Evolutionary conservation across 73 alveolate species (phyloP), one percentile per base, ranked within the genome.

Genomic region (Paramecium sonneborni): DNA sequence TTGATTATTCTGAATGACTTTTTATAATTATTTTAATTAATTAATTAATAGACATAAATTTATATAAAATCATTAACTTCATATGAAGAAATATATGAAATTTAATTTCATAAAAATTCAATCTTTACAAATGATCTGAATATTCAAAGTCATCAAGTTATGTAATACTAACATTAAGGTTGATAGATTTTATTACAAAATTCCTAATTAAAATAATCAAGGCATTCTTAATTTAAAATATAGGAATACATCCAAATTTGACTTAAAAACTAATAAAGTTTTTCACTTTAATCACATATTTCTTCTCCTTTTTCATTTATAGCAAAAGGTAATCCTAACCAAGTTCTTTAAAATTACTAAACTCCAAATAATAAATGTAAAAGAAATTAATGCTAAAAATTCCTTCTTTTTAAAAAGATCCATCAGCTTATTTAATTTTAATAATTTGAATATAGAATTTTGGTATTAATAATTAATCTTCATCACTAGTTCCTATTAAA

Each of bases 101-200:
- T n/a, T n/a, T n/a, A n/a, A n/a, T n/a, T n/a, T n/a, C n/a, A n/a
- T n/a, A n/a, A n/a, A n/a, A n/a, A n/a, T n/a, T n/a, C n/a, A n/a
- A n/a, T n/a, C n/a, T 41, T 24, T 46, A 12, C 90, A 79, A 41
- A 6, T 23, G 18, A 24, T 79, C 90, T 26, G 44, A 23, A 79
- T 43, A 79, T 10, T 79, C 90, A 41, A 79, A 20, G 2, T 74
- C 90, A 3, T 74, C 43, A 9, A 79, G 55, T 79, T 79, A 41
- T 21, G 76, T 79, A 10, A 79, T 24, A 79, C 90, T 79, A 1
- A 79, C 90, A 79, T 79, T 76, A 79, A 1, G 90, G 76, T 44
- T 79, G 20, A 46, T 79, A 79, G n/a, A 79, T 2, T 26, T 79
- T 79, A 20, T 11, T 79, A 46, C 90, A 79, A 26, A 79, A 79